phyloP scores from a whole-genome alignment of 768 basidiomycete genomes.

The Jaapia argillacea region DNA sequence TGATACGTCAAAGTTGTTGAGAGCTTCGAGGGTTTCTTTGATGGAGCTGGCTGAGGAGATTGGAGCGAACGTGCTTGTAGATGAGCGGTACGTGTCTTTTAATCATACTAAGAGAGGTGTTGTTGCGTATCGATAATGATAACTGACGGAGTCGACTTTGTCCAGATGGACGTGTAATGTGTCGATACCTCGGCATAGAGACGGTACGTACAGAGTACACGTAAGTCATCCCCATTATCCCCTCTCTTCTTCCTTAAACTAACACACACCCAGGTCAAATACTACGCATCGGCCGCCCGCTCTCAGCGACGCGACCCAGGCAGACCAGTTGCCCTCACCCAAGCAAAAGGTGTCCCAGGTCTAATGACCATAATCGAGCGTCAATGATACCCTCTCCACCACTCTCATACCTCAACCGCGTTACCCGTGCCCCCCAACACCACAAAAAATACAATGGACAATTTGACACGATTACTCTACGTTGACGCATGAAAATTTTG shows the following conservation, averaged over 20 bases:
- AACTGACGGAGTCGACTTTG: background rate
- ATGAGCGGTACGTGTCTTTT: slow-evolving; percentile 49
- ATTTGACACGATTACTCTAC: too few species aligned
- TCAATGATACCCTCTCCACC: too few species aligned
- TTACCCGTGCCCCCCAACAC: too few species aligned
- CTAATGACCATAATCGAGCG: slow-evolving; percentile 64
- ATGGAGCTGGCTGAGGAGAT: slow-evolving; percentile 36
- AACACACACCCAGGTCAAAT: slow-evolving; percentile 39
- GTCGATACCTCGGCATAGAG: slow-evolving; percentile 40
- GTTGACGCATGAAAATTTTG: too few species aligned
- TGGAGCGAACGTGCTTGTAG: slow-evolving; percentile 53
- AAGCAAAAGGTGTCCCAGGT: slow-evolving; percentile 53
- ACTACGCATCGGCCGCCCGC: slow-evolving; percentile 49
- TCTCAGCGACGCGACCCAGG: slow-evolving; percentile 44
- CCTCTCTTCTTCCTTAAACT: background rate
- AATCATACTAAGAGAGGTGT: background rate
- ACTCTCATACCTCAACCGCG: too few species aligned
- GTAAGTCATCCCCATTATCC: slow-evolving; percentile 26
- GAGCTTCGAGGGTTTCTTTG: slow-evolving; percentile 40
- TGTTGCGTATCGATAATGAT: slow-evolving; percentile 5
- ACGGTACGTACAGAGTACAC: slow-evolving; percentile 48
- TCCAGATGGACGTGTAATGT: slow-evolving; percentile 53
- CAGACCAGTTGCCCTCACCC: slow-evolving; percentile 51
- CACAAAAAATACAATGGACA: too few species aligned
- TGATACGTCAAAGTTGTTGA: slow-evolving; percentile 45